phyloP scores from a whole-genome alignment of 2,329 filamentous ascomycete genomes.

The Xylaria hypoxylon region DNA sequence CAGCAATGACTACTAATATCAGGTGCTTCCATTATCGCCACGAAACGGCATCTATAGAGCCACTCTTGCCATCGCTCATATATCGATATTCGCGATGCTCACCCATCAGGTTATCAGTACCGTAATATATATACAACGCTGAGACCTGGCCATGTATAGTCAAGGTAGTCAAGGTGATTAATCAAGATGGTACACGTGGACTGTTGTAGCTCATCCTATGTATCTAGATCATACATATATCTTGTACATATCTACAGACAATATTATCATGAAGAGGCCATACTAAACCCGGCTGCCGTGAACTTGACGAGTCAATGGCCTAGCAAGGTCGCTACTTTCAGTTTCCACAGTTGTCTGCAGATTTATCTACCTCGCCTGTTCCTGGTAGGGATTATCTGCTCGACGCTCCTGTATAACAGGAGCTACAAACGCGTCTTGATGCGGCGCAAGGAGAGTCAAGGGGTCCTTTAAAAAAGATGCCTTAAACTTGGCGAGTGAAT shows the following conservation, averaged over 20 bases:
- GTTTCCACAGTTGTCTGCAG: no score
- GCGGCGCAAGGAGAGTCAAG: conserved; percentile 29
- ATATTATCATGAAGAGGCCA: not conserved
- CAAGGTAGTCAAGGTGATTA: not conserved
- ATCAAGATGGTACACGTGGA: not conserved
- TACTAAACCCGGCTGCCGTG: not conserved
- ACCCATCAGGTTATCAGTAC: not conserved
- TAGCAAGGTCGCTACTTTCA: not conserved
- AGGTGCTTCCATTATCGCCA: not conserved
- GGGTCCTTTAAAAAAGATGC: conserved; percentile 32
- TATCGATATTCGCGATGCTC: not conserved
- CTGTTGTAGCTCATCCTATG: conserved; percentile 14
- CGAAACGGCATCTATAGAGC: not conserved
- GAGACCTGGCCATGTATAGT: conserved; percentile 6
- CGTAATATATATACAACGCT: conserved; percentile 1
- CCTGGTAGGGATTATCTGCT: not conserved
- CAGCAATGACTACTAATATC: not conserved
- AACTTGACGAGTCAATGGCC: no score
- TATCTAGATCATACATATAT: conserved; percentile 19
- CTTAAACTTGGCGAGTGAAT: conserved; percentile 40
- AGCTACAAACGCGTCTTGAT: not conserved
- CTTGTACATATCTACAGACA: not conserved
- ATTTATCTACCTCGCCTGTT: no score
- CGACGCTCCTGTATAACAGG: not conserved
- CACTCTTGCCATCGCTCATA: conserved; percentile 4